Base-by-base conservation (phyloP, 177 flowering plant species). In the Vitis hybrid region DNA sequence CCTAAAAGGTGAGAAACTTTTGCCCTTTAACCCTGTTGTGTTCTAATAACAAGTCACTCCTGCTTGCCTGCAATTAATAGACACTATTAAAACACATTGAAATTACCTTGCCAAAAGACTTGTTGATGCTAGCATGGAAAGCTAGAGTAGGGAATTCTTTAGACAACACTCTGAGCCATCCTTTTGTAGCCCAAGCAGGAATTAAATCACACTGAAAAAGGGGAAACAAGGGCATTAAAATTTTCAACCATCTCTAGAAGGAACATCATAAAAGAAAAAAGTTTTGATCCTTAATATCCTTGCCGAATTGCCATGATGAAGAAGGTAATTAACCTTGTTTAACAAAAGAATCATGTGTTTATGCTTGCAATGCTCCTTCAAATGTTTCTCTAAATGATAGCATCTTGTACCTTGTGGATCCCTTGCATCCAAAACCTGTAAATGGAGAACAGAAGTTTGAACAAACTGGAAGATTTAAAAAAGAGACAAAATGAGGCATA, bases 111-210 rank as follows among this genome's bases (percentile, higher is more conserved):
- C 99, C 99, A 82, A 93, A 96, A 10, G 98, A 91, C 79, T 96
- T 96, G 72, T 86, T 92, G 65, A 94, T 68, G 81, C 95, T 91
- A 32, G 99, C 99, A 86, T 93, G 99, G 79, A 96, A 96, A 64
- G 99, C 99, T 54, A 96, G 80, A 71, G 94, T 88, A 68, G 99
- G 99, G 78, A 87, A 96, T 72, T 93, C 97, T 77, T 82, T 89
- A 1, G 97, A 92, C 71, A 96, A 81, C 17, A 84, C 80, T 58
- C 94, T 84, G 52, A 96, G 89, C 99, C 99, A 96, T 66, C 94
- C 97, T 83, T 91, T 96, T 59, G 98, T 92, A 57, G 88, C 97
- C 99, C 98, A 96, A 40, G 97, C 95, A 55, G 99, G 99, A 73
- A 93, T 80, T 70, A 96, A 78, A 81, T 96, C 99, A 77, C 99